Percentiles rank a stretch among this genome's conserved stretches.
These are phyloP conservation scores for Grammothele lineata DNA, from an alignment of 768 basidiomycete species.

Conservation along the genomic window DNA sequence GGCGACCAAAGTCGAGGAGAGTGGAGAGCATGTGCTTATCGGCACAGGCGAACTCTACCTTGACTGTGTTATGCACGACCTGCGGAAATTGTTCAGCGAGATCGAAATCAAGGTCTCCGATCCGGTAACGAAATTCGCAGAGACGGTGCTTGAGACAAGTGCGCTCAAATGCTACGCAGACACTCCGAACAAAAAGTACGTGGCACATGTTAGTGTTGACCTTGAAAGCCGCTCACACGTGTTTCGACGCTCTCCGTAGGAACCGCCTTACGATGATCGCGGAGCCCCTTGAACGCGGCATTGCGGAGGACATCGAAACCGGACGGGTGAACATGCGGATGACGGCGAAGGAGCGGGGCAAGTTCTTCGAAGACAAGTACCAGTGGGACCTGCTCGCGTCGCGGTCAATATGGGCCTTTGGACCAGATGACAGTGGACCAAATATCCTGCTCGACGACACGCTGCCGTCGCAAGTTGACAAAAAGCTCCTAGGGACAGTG, in stretches of 20 bases:
- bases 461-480: conserved; percentile 90
- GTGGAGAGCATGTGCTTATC: conserved; percentile 94
- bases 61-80: conserved; percentile 95
- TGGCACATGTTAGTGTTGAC: conserved; percentile 7
- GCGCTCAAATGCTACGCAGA: conserved; percentile 99
- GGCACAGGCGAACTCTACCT: conserved; percentile 97
- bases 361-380: conserved; percentile 95
- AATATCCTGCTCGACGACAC: conserved; percentile 96
- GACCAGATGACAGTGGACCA: conserved; percentile 92
- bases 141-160: conserved; percentile 96
- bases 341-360: conserved; percentile 91
- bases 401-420: conserved; percentile 99
- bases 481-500: conserved; percentile 83
- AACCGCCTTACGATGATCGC: conserved; percentile 99
- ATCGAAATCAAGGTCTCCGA: conserved; percentile 99
- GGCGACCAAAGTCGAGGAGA: conserved; percentile 95
- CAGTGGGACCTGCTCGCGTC: conserved; percentile 98
- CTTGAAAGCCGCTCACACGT: neutral
- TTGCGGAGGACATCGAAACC: conserved; percentile 94
- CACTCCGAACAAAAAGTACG: conserved; percentile 97
- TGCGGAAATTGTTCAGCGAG: conserved; percentile 88
- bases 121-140: conserved; percentile 96
- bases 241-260: conserved; percentile 38
- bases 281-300: conserved; percentile 91
- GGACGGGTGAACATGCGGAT: conserved; percentile 93